Conservation (phyloP, 2,329 filamentous ascomycete genomes). For the Botrytis hyacinthi region DNA sequence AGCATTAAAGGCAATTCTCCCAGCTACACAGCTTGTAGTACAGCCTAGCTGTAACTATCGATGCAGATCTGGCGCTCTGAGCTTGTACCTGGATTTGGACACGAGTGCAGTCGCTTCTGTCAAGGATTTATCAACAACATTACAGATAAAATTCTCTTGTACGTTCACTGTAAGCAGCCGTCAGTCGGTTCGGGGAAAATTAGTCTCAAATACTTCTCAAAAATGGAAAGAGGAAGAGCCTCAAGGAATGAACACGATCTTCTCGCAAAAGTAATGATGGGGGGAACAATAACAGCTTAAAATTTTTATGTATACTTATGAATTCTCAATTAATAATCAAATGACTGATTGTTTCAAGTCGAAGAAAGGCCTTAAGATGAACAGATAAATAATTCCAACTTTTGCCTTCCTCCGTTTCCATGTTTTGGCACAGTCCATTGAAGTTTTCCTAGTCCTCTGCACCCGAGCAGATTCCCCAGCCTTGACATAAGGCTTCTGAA, state of each 20-base stretch:
- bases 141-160: neutral
- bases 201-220: neutral
- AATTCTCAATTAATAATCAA: neutral
- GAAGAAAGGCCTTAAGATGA: neutral
- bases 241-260: neutral
- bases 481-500: slow-evolving; percentile 1
- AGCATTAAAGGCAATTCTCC: neutral
- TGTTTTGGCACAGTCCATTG: neutral
- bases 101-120: neutral
- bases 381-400: neutral
- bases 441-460: neutral
- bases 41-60: neutral
- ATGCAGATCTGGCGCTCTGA: neutral
- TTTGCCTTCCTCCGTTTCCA: neutral
- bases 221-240: neutral
- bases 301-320: neutral
- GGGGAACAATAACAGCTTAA: neutral
- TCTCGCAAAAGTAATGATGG: neutral
- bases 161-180: neutral
- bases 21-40: neutral
- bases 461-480: neutral
- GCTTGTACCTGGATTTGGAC: neutral
- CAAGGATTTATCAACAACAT: neutral
- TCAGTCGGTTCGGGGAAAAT: neutral
- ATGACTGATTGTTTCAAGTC: neutral